Base-by-base conservation (phyloP, 169 alveolate species). In the Plasmodium ovale region DNA sequence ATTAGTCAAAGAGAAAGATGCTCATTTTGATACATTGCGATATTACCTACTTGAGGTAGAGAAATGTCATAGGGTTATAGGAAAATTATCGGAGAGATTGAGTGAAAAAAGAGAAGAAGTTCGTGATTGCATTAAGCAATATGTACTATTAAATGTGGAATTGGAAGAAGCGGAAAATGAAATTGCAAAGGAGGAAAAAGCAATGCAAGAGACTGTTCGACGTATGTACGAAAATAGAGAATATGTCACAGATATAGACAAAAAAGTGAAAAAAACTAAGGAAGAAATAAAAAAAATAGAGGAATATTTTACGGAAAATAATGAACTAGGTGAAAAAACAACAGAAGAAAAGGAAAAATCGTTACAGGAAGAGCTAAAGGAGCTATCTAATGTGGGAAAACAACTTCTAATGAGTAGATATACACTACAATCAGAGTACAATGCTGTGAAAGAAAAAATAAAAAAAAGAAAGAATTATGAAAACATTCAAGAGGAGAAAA, bases 401-500 rank as follows among this genome's bases (percentile, higher is more conserved):
- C 59, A 60, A 58, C 16, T 23, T 19, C 33, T 74, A 49, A 74
- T 74, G 88, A 74, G 35, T 31, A 74, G 60, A 51, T 74, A 74
- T 51, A 51, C 51, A 0, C 35, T 74, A 23, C 88, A 74, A 51
- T 59, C 88, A 44, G 88, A 74, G 25, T 33, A 39, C 16, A 51
- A 49, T 0, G 44, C 82, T n/a, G 56, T 56, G 3, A 25, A 21
- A 29, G 58, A 73, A 1, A 89, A 90, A 67, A 35, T 67, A n/a
- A 27, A 72, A 21, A 53, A 77, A 31, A 42, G 87, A 12, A 59
- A 79, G 25, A 64, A 77, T 21, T 90, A 90, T 72, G 72, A 72
- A 42, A 87, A 90, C 16, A 90, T 90, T n/a, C 94, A 90, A 39
- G 92, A 87, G 10, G 94, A 90, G 16, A 90, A 84, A 42, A 60